A percentile compares a stretch with the other conserved stretches of the same genome.
Evolutionary conservation across 2,329 filamentous ascomycete species (phyloP).

Genomic region (Hymenoscyphus fraxineus): DNA sequence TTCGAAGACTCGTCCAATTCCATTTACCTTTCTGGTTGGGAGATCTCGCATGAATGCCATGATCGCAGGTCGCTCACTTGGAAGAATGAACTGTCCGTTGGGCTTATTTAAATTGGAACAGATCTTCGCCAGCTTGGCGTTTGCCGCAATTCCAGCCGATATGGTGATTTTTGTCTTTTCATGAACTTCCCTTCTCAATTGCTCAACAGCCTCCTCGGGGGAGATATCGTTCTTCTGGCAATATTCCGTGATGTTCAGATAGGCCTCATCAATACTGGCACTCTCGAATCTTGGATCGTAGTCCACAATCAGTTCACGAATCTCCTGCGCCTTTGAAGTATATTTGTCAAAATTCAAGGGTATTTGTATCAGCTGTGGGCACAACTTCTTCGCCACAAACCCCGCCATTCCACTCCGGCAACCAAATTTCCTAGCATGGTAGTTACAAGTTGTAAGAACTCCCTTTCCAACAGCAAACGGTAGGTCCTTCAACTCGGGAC

Average conservation of each 20-base stretch:
- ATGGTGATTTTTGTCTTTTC: constrained; percentile 79
- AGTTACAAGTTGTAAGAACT: constrained; percentile 71
- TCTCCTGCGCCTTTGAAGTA: constrained; percentile 80
- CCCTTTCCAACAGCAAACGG: constrained; percentile 85
- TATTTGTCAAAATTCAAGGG: constrained; percentile 90
- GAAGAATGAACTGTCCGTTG: constrained; percentile 81
- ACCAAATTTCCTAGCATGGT: constrained; percentile 83
- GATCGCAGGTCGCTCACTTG: constrained; percentile 68
- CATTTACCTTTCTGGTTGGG: constrained; percentile 87
- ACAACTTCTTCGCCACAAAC: constrained; percentile 92
- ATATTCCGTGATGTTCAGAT: constrained; percentile 89
- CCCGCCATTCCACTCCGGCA: constrained; percentile 93
- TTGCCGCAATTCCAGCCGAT: constrained; percentile 90
- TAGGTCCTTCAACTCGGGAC: constrained; percentile 77
- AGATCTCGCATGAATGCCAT: constrained; percentile 82
- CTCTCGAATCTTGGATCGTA: constrained; percentile 92
- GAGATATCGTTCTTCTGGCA: constrained; percentile 64
- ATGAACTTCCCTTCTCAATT: constrained; percentile 73
- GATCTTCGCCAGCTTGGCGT: constrained; percentile 91
- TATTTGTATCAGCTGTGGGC: constrained; percentile 77
- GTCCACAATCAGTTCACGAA: constrained; percentile 74
- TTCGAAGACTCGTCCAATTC: constrained; percentile 90
- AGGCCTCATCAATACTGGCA: constrained; percentile 93
- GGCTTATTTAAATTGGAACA: constrained; percentile 95
- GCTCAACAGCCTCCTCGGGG: constrained; percentile 70